Evolutionary conservation across 208 protist species (phyloP), one percentile per base, ranked within the genome.

Genomic region (Wallacemonas rigidus): DNA sequence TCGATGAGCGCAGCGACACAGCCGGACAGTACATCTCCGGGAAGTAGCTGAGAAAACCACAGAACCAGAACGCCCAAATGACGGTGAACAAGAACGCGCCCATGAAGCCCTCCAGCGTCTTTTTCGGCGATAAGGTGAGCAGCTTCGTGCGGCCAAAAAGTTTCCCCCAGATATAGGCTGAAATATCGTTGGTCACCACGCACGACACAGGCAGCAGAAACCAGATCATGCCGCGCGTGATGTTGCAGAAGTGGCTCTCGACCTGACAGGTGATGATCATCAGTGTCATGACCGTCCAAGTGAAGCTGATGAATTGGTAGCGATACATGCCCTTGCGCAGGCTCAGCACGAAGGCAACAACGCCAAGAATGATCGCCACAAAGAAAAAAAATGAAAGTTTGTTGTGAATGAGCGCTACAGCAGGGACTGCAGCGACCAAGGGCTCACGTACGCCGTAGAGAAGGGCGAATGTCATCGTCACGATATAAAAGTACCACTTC

Each of bases 171-270:
- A 89, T 76, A 78, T 96, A 98, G 12, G 94, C 94, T 87, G 87
- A 96, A 71, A 92, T 95, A 63, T 98, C 94, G 69, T 98, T 98
- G 74, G 88, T 92, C 41, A 97, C 75, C 51, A 98, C 92, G 71
- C 88, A 95, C 55, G 81, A 88, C 51, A 94, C 87, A 1, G 94
- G 94, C 58, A 98, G 79, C 40, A 97, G 76, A 75, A 98, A 98
- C 92, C 94, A 98, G 54, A 98, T 87, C 91, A 97, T 95, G 36
- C 92, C 94, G 26, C 88, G 82, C 54, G 94, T 84, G 85, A 98
- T 92, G 69, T 94, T 97, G 63, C 74, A 79, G 68, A 95, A 71
- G 67, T 93, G 81, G 7, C 83, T 72, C 7, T 79, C 75, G 47
- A 79, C 88, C 67, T 95, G 90, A 39, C 77, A 79, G 26, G 81